Evolutionary conservation across 2,329 filamentous ascomycete species (phyloP), one percentile per base, ranked within the genome.

Genomic region (Nothopassalora personata): DNA sequence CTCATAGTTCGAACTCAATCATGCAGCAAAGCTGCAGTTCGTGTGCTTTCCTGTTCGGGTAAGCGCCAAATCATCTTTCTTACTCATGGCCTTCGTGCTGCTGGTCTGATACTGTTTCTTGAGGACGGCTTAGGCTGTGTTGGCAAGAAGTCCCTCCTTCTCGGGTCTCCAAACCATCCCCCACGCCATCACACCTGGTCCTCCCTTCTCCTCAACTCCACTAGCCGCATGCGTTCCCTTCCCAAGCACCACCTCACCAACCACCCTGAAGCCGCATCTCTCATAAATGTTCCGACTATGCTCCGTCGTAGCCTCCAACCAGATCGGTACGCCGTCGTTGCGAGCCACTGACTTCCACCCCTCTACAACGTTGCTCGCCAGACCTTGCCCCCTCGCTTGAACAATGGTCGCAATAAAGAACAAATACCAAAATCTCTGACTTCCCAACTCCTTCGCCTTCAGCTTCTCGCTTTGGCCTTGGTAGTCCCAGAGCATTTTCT

Each of bases 281-380:
- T 50, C 33, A 63, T 70, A 70, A 18, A 69, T 43, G 15, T 61
- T 53, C 27, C 59, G 56, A 39, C 62, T 66, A 43, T 53, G 36
- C 48, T 59, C 54, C 10, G 67, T 70, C 49, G 67, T 69, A 28
- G 68, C 63, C 48, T 70, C 68, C 57, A 70, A 53, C 66, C 67
- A 70, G 10, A 70, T 63, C 13, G 67, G 65, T 49, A 64, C 8
- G 9, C 52, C 59, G 18, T 60, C 62, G 45, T 19, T 50, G 53
- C 23, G 45, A 11, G 60, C 59, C 1, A 47, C 48, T 19, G 50
- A 50, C 57, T 69, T 65, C 33, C 53, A 56, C 33, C 19, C 46
- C 31, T 51, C 36, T 30, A 70, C 62, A 7, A 69, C 48, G 5
- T 43, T 47, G 10, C 54, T 61, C 5, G 63, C 66, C 23, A 69